Percentiles rank a stretch among this genome's conserved stretches.
These are phyloP conservation scores for Russula olivacea DNA, from an alignment of 768 basidiomycete species.

Conservation along the genomic window DNA sequence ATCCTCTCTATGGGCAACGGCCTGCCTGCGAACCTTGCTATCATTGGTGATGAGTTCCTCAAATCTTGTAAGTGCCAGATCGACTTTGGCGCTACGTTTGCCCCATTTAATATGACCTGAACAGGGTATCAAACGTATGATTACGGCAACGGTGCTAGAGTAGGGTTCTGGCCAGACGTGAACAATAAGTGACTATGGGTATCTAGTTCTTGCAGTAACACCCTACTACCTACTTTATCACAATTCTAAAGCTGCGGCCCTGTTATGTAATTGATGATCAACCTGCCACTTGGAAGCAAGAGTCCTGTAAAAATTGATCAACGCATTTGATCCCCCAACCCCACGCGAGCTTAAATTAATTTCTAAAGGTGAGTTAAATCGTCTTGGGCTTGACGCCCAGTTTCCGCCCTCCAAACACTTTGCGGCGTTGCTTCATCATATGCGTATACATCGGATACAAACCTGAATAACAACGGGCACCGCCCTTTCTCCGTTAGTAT, in stretches of 20 bases:
- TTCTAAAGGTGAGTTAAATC: background rate
- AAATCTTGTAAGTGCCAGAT: slow-evolving; percentile 51
- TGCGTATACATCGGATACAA: slow-evolving; percentile 53
- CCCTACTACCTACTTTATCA: no score
- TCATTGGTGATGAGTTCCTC: slow-evolving; percentile 59
- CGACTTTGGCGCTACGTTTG: background rate
- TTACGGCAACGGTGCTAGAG: slow-evolving; percentile 45
- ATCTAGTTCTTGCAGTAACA: background rate
- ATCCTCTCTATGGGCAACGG: slow-evolving; percentile 43
- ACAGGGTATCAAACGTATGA: slow-evolving; percentile 60
- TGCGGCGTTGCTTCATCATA: slow-evolving; percentile 53
- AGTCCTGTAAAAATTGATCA: background rate
- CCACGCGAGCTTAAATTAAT: background rate
- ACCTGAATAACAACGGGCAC: slow-evolving; percentile 29
- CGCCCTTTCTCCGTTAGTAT: background rate
- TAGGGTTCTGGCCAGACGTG: slow-evolving; percentile 54
- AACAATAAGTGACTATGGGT: slow-evolving; percentile 34
- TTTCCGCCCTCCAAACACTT: slow-evolving; percentile 43
- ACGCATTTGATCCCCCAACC: background rate
- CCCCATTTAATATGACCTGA: background rate
- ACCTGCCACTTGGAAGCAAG: background rate
- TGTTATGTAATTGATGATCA: background rate
- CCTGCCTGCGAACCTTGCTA: slow-evolving; percentile 48
- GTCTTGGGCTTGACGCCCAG: slow-evolving; percentile 36
- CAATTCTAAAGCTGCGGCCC: background rate